Evolutionary conservation across 208 protist genomes (phyloP), one percentile per base, ranked within the genome.

Genomic region (Acanthamoeba healyi): DNA sequence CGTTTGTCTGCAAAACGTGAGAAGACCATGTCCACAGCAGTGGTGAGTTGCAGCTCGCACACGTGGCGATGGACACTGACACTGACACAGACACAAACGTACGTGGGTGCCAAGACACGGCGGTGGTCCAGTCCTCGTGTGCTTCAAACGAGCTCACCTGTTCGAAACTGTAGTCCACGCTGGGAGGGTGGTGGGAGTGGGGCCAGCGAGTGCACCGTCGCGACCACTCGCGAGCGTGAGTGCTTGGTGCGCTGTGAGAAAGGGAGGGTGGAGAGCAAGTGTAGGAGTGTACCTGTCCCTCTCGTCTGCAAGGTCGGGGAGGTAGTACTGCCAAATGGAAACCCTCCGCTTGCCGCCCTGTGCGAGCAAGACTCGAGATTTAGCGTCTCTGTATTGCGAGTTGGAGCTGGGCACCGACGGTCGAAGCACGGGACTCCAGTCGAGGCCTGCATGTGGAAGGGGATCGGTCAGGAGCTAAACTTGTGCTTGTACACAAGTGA

Each of bases 371-470:
- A 86, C 77, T n/a, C 46, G 77, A 9, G 77, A 38, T 12, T 86
- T 86, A 4, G 29, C 77, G 29, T 38, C 44, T 4, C 29, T 19
- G 19, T 38, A 7, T 3, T 9, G 46, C 6, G 14, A 15, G 26
- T 0, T n/a, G 26, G 7, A 5, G 54, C 14, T n/a, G 24, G 36
- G 5, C 40, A n/a, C n/a, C n/a, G 77, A 10, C 32, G 77, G 77
- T 86, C 46, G 77, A 15, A 86, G 54, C 42, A 86, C 44, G 15
- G 77, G 77, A 36, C 77, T 86, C 77, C 77, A 86, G 44, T 86
- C 77, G 22, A 86, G 77, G 29, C 77, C 77, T 86, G n/a, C n/a
- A n/a, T n/a, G n/a, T n/a, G n/a, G n/a, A n/a, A n/a, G n/a, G n/a
- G n/a, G n/a, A n/a, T n/a, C n/a, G n/a, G n/a, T n/a, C n/a, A n/a